phyloP scores from a whole-genome alignment of 495 filamentous ascomycete genomes.

The Daldinia bambusicola region DNA sequence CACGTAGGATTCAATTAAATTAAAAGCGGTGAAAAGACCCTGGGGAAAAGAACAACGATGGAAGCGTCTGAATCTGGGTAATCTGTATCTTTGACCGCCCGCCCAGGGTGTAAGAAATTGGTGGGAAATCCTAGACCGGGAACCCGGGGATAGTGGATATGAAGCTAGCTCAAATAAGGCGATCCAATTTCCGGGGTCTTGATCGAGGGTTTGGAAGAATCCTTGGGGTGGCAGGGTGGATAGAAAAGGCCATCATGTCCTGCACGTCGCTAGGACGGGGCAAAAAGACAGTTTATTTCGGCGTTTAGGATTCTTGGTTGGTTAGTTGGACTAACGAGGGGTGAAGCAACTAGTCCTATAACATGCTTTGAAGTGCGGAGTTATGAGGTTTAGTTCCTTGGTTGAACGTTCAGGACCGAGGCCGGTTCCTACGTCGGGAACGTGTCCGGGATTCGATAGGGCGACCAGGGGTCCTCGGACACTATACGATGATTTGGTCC shows the following conservation, averaged over 20 bases:
- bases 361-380: slow-evolving; percentile 12
- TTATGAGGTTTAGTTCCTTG: neutral
- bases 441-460: neutral
- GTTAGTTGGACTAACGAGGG: slow-evolving; percentile 20
- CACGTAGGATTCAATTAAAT: neutral
- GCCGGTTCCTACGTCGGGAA: slow-evolving; percentile 11
- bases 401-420: neutral
- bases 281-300: neutral
- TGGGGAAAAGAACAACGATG: neutral
- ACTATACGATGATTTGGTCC: neutral
- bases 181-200: slow-evolving; percentile 33
- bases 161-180: slow-evolving; percentile 36
- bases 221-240: neutral
- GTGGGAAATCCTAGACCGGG: slow-evolving; percentile 18
- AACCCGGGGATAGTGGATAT: slow-evolving; percentile 39
- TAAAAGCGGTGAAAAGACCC: neutral
- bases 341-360: neutral
- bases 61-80: neutral
- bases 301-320: neutral
- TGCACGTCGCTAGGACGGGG: neutral
- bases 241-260: neutral
- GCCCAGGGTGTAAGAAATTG: neutral
- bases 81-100: neutral
- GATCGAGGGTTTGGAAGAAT: slow-evolving; percentile 32
- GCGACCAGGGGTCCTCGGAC: neutral